These are phyloP conservation scores for Calycina herbarum DNA, from an alignment of 2,329 filamentous ascomycete species.

Conservation along the genomic window DNA sequence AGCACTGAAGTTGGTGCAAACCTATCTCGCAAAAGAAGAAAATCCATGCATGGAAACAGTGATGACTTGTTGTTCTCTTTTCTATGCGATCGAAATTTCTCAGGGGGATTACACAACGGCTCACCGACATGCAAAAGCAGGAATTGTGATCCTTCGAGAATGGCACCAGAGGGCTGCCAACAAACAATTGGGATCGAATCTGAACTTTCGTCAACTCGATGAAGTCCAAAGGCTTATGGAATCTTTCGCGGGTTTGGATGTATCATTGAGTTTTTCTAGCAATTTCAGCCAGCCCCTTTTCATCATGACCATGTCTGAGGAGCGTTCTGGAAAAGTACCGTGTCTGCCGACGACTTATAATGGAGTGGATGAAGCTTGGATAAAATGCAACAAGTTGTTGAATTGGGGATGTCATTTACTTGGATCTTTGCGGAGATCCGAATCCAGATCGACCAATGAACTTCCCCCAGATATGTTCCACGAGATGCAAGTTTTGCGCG, in stretches of 20 bases:
- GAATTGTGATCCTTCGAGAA: not conserved
- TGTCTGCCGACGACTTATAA: not conserved
- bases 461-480: not conserved
- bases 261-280: not conserved
- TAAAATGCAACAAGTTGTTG: not conserved
- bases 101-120: not conserved
- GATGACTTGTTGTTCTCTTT: not conserved
- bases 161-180: not conserved
- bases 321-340: not conserved
- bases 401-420: conserved; percentile 8
- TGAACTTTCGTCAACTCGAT: not conserved
- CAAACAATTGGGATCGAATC: not conserved
- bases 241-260: conserved; percentile 9
- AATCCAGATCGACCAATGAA: not conserved
- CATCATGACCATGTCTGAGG: not conserved
- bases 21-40: not conserved
- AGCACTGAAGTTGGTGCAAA: not conserved
- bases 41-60: not conserved
- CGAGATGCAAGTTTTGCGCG: not conserved
- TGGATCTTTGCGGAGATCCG: not conserved
- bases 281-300: not conserved
- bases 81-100: conserved; percentile 3
- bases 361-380: not conserved
- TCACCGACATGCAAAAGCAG: conserved; percentile 3
- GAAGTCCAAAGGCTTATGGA: not conserved